Conservation (phyloP, 2,329 filamentous ascomycete genomes). For the Colletotrichum sp. region DNA sequence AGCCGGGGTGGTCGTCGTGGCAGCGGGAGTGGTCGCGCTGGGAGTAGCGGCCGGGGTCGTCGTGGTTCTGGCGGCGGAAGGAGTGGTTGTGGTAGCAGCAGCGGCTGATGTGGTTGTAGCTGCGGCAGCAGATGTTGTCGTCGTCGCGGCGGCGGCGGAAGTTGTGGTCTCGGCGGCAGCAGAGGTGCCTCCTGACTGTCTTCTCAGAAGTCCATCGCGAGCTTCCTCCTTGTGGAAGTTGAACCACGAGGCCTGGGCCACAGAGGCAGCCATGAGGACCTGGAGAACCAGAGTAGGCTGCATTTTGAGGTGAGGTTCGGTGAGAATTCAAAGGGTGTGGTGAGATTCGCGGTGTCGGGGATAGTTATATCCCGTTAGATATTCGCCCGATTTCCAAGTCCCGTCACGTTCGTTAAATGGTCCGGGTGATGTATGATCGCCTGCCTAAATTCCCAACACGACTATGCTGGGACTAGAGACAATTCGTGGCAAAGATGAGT, state of each 20-base stretch:
- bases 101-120: conserved; percentile 9
- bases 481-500: neutral
- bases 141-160: conserved; percentile 19
- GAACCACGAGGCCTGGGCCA: conserved; percentile 48
- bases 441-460: neutral
- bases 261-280: conserved; percentile 52
- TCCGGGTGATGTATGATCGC: neutral
- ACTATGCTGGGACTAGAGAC: neutral
- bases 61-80: neutral
- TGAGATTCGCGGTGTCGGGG: neutral
- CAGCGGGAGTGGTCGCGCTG: conserved; percentile 6
- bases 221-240: conserved; percentile 21
- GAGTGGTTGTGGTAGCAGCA: neutral
- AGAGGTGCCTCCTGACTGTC: conserved; percentile 13
- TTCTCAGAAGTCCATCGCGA: conserved; percentile 8
- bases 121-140: conserved; percentile 15
- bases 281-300: conserved; percentile 49
- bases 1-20: conserved; percentile 17
- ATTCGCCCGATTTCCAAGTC: neutral
- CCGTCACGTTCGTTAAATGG: neutral
- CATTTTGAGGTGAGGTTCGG: conserved; percentile 41
- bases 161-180: conserved; percentile 14
- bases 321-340: neutral
- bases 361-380: neutral
- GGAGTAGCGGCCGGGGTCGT: conserved; percentile 18